A percentile compares a stretch with the other conserved stretches of the same genome.
Evolutionary conservation across 208 protist species (phyloP).

Genomic region (Leptomonas pyrrhocoris): DNA sequence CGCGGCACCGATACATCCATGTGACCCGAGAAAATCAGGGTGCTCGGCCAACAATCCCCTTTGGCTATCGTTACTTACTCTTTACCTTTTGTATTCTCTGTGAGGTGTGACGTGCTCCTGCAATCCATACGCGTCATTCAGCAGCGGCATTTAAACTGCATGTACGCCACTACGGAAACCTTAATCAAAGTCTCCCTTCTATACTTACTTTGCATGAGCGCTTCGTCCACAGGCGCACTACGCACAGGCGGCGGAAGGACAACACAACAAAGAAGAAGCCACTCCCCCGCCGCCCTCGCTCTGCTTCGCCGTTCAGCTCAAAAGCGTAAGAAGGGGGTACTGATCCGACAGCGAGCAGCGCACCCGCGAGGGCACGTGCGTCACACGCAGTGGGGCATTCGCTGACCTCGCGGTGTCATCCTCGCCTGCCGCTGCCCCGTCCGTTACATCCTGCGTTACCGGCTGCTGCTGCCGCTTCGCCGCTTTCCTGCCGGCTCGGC

Average conservation of each 20-base stretch:
- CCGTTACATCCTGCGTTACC: background rate
- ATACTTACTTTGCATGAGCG: too few species aligned
- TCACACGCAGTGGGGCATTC: constrained; percentile 3
- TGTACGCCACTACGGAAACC: too few species aligned
- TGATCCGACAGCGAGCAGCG: constrained; percentile 69
- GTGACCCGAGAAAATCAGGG: too few species aligned
- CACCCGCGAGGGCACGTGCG: constrained; percentile 25
- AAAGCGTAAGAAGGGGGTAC: constrained; percentile 72
- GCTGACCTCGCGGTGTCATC: constrained; percentile 1
- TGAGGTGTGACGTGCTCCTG: background rate
- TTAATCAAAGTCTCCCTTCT: too few species aligned
- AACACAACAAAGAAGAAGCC: background rate
- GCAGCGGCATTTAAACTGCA: too few species aligned
- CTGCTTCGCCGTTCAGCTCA: constrained; percentile 29
- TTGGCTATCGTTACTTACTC: too few species aligned
- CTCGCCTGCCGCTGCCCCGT: background rate
- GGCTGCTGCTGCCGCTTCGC: too few species aligned
- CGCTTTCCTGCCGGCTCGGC: background rate
- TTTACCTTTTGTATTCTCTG: background rate
- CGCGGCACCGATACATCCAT: too few species aligned
- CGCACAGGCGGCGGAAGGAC: too few species aligned
- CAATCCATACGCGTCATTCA: too few species aligned
- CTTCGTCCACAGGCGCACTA: too few species aligned
- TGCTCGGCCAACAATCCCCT: too few species aligned
- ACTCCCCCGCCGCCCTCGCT: background rate